A percentile compares a stretch with the other conserved stretches of the same genome.
Evolutionary conservation across 257 asterid species (phyloP).

Genomic region (Catharanthus roseus): DNA sequence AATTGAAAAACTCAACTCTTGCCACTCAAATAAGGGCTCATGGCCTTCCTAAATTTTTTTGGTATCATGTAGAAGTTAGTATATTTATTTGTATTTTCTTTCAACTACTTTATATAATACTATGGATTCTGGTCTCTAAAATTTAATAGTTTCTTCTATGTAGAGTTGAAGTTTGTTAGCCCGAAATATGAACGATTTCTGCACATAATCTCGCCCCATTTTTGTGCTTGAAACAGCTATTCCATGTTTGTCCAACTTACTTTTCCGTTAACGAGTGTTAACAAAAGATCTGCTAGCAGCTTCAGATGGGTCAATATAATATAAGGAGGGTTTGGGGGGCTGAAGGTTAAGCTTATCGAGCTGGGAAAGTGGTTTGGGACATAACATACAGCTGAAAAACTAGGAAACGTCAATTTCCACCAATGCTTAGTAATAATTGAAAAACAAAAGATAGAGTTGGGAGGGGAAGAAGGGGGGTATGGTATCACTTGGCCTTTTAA

Average conservation of each 20-base stretch:
- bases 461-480: too few relatives aligned
- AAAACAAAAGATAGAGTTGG: slow-evolving; percentile 17
- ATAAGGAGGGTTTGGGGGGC: background rate
- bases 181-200: too few relatives aligned
- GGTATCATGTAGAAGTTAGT: too few relatives aligned
- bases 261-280: background rate
- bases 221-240: background rate
- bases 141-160: too few relatives aligned
- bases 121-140: too few relatives aligned
- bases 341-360: slow-evolving; percentile 3
- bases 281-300: background rate
- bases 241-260: background rate
- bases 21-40: too few relatives aligned
- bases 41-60: too few relatives aligned
- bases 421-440: slow-evolving; percentile 20
- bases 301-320: background rate
- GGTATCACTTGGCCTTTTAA: slow-evolving; percentile 11
- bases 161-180: too few relatives aligned
- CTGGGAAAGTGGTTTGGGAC: slow-evolving; percentile 11
- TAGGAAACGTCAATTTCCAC: slow-evolving; percentile 30
- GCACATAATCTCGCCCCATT: too few relatives aligned
- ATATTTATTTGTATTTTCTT: too few relatives aligned
- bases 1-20: too few relatives aligned
- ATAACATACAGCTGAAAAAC: slow-evolving; percentile 21
- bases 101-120: too few relatives aligned